These are phyloP conservation scores for Euphorbia tirucalli DNA, from an alignment of 345 rosid species.

Conservation along the genomic window DNA sequence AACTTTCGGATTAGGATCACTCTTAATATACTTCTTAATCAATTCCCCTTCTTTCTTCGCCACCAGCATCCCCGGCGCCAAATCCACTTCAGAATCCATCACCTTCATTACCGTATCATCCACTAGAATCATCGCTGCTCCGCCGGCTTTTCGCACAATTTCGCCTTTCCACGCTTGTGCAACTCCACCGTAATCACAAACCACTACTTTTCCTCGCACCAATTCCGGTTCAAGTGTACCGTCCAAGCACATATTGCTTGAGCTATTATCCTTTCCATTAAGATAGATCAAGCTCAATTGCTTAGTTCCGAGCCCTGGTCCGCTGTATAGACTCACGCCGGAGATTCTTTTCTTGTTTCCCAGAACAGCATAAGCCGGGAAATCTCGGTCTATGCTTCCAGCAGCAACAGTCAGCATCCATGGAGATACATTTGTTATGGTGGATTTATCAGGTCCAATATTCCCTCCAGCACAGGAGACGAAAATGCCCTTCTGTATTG, in stretches of 20 bases:
- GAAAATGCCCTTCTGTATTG: slow-evolving; percentile 65
- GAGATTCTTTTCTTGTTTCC: slow-evolving; percentile 42
- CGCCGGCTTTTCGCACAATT: slow-evolving; percentile 73
- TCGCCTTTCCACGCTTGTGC: slow-evolving; percentile 73
- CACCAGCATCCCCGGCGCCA: slow-evolving; percentile 66
- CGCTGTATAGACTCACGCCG: slow-evolving; percentile 71
- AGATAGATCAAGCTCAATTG: slow-evolving; percentile 51
- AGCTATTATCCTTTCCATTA: slow-evolving; percentile 30
- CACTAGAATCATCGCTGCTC: slow-evolving; percentile 74
- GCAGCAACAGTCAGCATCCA: slow-evolving; percentile 95
- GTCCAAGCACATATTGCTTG: slow-evolving; percentile 57
- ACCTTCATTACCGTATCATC: slow-evolving; percentile 42
- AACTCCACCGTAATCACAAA: slow-evolving; percentile 66
- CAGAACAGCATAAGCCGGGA: slow-evolving; percentile 59
- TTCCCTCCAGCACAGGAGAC: slow-evolving; percentile 81
- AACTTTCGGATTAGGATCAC: slow-evolving; percentile 47
- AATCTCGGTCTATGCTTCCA: slow-evolving; percentile 71
- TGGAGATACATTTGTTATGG: slow-evolving; percentile 73
- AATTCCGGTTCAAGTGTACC: slow-evolving; percentile 58
- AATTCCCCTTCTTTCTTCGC: slow-evolving; percentile 56
- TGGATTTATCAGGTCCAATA: slow-evolving; percentile 55
- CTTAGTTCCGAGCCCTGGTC: slow-evolving; percentile 51
- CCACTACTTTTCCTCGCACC: slow-evolving; percentile 66
- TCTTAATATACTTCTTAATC: slow-evolving; percentile 46
- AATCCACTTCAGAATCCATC: slow-evolving; percentile 63